Base-by-base conservation (phyloP, 2,329 filamentous ascomycete genomes). In the Clarireedia hainanense region DNA sequence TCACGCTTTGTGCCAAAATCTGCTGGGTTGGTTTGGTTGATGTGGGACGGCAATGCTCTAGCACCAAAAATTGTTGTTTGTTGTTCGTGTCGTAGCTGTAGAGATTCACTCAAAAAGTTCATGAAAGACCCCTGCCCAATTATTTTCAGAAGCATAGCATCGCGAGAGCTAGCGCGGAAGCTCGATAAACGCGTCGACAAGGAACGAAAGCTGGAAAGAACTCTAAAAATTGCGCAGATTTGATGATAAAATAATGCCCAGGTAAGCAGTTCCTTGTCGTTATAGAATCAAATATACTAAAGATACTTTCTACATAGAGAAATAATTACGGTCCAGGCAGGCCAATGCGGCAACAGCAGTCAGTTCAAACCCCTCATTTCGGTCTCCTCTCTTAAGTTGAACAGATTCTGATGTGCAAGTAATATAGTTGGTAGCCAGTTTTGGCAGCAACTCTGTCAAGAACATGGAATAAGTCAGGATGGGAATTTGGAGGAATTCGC, bases 341-440 rank as follows among this genome's bases (percentile, higher is more conserved):
- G 94, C 81, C 94, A 97, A 75, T 97, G 94, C 80, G 94, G 92
- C 81, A 97, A 97, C 77, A 96, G 91, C 83, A 92, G 91, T 96
- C 71, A 79, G 89, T 88, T 60, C 61, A 42, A 56, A 56, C 56
- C 54, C 55, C 37, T 48, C 15, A 17, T 30, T 9, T 20, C 42
- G 17, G 43, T 15, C 37, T 51, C 10, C 17, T 15, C 37, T 51
- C 10, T 20, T 14, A 45, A 20, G 30, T 9, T n/a, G 24, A 54
- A 17, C 45, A 36, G 26, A 34, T 59, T 51, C 60, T 61, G 10
- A 64, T 49, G 23, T 34, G 50, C 34, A 36, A 36, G 6, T 14
- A 17, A 48, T 40, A 5, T 68, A 96, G 91, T 97, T 72, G 94
- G 94, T 58, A 92, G 89, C 68, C 90, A 97, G 71, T 99, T 99